Percentiles rank a stretch among this genome's conserved stretches.
These are phyloP conservation scores for Hortiboletus rubellus DNA, from an alignment of 1,284 basidiomycete genomes.

Conservation along the genomic window DNA sequence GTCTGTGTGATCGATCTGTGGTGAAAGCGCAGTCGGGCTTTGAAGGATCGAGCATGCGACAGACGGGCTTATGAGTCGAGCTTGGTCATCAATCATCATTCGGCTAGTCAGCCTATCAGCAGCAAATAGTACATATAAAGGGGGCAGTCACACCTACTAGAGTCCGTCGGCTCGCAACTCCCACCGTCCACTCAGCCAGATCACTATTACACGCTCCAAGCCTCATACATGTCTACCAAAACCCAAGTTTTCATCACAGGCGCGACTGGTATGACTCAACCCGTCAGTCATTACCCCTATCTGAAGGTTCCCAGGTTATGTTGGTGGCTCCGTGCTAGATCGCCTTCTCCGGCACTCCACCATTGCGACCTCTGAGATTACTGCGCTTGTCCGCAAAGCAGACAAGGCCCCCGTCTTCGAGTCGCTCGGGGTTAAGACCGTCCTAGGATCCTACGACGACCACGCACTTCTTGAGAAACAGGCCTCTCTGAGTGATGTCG, in stretches of 20 bases:
- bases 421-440: conserved; percentile 26
- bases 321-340: conserved; percentile 44
- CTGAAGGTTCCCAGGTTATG: conserved; percentile 40
- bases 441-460: conserved; percentile 30
- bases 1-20: neutral
- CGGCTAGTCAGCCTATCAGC: neutral
- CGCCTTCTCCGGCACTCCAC: conserved; percentile 40
- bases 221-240: conserved; percentile 20
- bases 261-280: conserved; percentile 21
- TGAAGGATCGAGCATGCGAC: neutral
- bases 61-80: neutral
- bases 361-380: conserved; percentile 37
- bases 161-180: no score
- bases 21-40: neutral
- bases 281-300: neutral
- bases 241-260: conserved; percentile 27
- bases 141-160: neutral
- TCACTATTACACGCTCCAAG: neutral
- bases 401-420: conserved; percentile 36
- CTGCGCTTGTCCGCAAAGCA: conserved; percentile 39
- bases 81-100: conserved; percentile 3
- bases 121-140: conserved; percentile 10
- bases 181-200: neutral
- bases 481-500: conserved; percentile 33
- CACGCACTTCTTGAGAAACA: conserved; percentile 26